Evolutionary conservation across 2,329 filamentous ascomycete genomes (phyloP).

Genomic region (Talaromyces sp.): DNA sequence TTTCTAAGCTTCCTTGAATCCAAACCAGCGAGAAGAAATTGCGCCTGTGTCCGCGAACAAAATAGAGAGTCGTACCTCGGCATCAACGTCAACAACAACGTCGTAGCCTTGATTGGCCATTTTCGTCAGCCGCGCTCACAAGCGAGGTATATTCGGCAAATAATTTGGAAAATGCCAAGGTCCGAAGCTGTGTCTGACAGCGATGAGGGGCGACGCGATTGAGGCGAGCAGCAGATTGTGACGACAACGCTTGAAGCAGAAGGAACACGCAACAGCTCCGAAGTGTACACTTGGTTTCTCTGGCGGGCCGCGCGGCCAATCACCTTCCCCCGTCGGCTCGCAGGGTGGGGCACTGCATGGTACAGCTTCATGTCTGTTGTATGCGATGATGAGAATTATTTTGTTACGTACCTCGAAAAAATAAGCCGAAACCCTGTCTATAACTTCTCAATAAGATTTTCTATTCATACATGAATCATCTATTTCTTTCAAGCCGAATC

Average conservation of each 20-base stretch:
- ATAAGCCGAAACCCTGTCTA: neutral
- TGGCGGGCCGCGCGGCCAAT: neutral
- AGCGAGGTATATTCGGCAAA: neutral
- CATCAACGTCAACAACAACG: conserved; percentile 94
- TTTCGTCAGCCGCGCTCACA: neutral
- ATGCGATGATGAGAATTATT: neutral
- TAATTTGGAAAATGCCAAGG: neutral
- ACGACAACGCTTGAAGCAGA: neutral
- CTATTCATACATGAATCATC: neutral
- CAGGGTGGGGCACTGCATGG: neutral
- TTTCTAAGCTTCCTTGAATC: neutral
- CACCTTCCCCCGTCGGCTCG: neutral
- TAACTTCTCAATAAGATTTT: neutral
- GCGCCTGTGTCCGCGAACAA: neutral
- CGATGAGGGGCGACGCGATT: neutral
- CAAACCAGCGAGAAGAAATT: neutral
- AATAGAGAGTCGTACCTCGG: conserved; percentile 59
- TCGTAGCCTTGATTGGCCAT: conserved; percentile 91
- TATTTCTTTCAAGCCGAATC: neutral
- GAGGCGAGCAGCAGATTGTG: neutral
- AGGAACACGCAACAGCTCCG: neutral
- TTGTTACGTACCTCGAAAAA: neutral
- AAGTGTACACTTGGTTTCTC: conserved; percentile 13
- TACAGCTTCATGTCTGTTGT: neutral
- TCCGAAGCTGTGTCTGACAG: neutral